A percentile compares a stretch with the other conserved stretches of the same genome.
Evolutionary conservation across 192 early-diverging fungal species (phyloP).

Genomic region (Funneliformis geosporum): DNA sequence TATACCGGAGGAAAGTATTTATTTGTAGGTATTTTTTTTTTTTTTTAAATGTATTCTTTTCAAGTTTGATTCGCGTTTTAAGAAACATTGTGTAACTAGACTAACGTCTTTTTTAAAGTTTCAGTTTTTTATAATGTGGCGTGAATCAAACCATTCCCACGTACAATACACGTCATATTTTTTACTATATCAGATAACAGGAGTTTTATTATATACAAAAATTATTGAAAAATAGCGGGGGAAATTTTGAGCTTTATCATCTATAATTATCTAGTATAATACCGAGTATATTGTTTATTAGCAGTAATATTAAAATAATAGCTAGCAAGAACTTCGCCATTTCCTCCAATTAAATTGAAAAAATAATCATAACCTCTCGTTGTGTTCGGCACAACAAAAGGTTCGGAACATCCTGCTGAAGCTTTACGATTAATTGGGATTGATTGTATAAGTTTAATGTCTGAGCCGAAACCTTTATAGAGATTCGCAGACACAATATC

Average conservation of each 20-base stretch:
- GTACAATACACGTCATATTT: too few species aligned
- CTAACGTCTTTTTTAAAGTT: too few species aligned
- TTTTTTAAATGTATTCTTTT: too few species aligned
- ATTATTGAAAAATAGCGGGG: too few species aligned
- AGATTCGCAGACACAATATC: neutral
- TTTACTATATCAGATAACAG: neutral
- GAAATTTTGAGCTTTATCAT: too few species aligned
- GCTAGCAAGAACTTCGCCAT: neutral
- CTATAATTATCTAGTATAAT: too few species aligned
- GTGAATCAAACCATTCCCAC: neutral
- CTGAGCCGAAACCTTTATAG: neutral
- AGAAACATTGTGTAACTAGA: too few species aligned
- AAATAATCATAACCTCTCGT: neutral
- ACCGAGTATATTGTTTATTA: neutral
- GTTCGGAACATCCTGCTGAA: neutral
- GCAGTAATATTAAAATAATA: constrained; percentile 6
- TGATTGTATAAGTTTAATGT: neutral
- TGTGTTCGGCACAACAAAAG: neutral
- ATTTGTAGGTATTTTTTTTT: too few species aligned
- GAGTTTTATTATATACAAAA: neutral
- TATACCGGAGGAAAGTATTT: too few species aligned
- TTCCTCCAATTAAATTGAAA: neutral
- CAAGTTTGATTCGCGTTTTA: too few species aligned
- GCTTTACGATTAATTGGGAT: constrained; percentile 6
- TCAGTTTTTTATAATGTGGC: too few species aligned